Conservation (phyloP, 2,329 filamentous ascomycete genomes). For the Colletotrichum sp. region DNA sequence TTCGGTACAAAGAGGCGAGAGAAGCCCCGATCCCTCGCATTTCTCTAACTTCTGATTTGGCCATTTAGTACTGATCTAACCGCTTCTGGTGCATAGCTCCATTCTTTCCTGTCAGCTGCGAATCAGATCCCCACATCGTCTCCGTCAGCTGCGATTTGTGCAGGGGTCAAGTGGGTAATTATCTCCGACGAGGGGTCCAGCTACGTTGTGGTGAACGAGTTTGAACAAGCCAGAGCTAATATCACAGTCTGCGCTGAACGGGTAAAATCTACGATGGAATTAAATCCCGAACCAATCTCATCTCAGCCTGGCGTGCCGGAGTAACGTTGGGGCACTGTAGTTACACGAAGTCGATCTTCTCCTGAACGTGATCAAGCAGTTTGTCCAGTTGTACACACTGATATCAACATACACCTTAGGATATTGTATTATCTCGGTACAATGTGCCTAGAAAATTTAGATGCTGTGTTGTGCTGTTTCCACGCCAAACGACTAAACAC, state of each 20-base stretch:
- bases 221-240: background rate
- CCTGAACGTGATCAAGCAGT: accelerated
- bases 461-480: accelerated
- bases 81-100: background rate
- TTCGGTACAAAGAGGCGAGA: background rate
- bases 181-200: background rate
- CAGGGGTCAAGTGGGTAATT: background rate
- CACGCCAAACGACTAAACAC: background rate
- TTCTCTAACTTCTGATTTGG: background rate
- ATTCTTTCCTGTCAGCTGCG: background rate
- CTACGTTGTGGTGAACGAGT: background rate
- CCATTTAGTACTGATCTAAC: background rate
- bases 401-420: accelerated
- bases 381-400: background rate
- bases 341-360: background rate
- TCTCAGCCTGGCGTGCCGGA: background rate
- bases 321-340: background rate
- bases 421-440: accelerated
- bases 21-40: background rate
- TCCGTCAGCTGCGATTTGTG: background rate
- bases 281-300: background rate
- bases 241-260: background rate
- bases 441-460: background rate
- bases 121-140: background rate
- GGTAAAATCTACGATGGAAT: background rate